Conservation (phyloP, 371 early-diverging fungal species). For the Mortierella sp. region DNA sequence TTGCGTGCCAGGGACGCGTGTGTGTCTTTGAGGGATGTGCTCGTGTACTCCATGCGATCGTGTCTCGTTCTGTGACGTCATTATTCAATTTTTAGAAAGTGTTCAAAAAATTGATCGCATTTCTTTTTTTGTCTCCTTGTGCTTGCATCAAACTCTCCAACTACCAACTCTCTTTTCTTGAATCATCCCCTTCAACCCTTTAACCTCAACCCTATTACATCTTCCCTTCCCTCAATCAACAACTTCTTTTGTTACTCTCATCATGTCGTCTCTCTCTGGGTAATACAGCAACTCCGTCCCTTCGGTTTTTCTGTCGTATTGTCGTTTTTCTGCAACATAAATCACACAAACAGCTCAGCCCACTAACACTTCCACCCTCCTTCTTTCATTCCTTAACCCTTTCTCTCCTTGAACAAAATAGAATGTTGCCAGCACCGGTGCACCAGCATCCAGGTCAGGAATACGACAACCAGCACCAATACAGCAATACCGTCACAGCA, state of each 20-base stretch:
- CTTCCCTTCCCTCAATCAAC: background rate
- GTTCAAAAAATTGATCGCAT: background rate
- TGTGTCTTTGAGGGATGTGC: conserved; percentile 20
- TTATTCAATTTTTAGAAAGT: background rate
- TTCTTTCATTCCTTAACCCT: too few relatives aligned
- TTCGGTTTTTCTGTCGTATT: background rate
- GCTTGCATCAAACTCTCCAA: background rate
- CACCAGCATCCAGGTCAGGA: conserved; percentile 50
- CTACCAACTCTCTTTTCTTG: background rate
- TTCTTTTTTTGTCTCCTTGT: background rate
- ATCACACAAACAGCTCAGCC: background rate
- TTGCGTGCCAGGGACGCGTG: conserved; percentile 44
- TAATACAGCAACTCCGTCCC: background rate
- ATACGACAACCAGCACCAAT: conserved; percentile 30
- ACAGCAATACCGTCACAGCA: conserved; percentile 55
- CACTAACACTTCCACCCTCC: background rate
- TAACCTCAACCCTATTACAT: too few relatives aligned
- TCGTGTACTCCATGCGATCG: background rate
- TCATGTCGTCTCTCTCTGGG: conserved; percentile 54
- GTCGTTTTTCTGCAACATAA: conserved; percentile 5
- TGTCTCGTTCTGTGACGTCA: conserved; percentile 12
- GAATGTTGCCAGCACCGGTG: conserved; percentile 50
- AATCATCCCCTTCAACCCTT: background rate
- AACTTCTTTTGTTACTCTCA: background rate
- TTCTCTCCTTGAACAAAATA: too few relatives aligned